Evolutionary conservation across 2,329 filamentous ascomycete species (phyloP).

Genomic region (Stemphylium lycopersici): DNA sequence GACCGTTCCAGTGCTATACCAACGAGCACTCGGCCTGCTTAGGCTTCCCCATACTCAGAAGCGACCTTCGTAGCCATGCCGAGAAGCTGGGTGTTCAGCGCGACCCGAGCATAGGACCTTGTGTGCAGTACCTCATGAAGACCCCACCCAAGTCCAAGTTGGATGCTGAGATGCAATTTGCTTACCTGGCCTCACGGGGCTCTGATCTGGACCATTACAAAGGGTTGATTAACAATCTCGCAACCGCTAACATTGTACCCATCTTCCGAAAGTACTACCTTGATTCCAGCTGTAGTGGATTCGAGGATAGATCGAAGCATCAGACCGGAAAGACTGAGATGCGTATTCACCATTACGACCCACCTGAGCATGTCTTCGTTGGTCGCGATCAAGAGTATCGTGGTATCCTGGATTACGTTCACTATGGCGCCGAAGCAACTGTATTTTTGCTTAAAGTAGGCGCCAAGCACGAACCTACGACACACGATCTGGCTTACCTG

Average conservation of each 20-base stretch:
- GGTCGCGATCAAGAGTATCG: conserved; percentile 75
- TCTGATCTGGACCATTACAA: conserved; percentile 67
- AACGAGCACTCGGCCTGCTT: conserved; percentile 78
- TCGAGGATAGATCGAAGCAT: conserved; percentile 40
- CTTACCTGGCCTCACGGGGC: conserved; percentile 80
- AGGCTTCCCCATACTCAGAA: conserved; percentile 78
- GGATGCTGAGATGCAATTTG: conserved; percentile 75
- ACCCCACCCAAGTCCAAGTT: conserved; percentile 71
- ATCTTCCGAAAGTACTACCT: conserved; percentile 45
- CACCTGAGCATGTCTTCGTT: conserved; percentile 79
- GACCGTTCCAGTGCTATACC: conserved; percentile 79
- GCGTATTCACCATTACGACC: conserved; percentile 60
- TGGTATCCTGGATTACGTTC: conserved; percentile 95
- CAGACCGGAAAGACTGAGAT: conserved; percentile 43
- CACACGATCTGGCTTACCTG: conserved; percentile 80
- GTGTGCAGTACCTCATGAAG: conserved; percentile 73
- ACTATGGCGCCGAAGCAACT: conserved; percentile 88
- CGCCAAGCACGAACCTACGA: conserved; percentile 89
- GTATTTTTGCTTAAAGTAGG: conserved; percentile 86
- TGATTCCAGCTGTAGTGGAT: conserved; percentile 38
- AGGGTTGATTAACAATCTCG: conserved; percentile 31
- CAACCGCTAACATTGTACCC: conserved; percentile 46
- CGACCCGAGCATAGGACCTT: conserved; percentile 79
- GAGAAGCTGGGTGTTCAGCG: conserved; percentile 83
- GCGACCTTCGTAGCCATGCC: conserved; percentile 79